Base-by-base conservation (phyloP, 805 yeast genomes). In the Barnettozyma salicaria region DNA sequence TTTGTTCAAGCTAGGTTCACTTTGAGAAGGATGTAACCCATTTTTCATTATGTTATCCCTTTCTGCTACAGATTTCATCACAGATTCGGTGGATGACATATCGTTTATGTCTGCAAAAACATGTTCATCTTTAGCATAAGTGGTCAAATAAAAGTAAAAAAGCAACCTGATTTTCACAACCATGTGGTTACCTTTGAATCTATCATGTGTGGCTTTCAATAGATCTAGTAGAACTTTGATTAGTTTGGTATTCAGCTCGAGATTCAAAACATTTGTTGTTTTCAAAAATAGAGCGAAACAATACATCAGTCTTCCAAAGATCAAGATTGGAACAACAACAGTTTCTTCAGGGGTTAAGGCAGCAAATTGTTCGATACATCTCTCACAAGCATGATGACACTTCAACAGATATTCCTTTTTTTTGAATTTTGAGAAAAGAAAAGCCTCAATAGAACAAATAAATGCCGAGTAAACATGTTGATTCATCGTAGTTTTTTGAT, bases 291-390 rank as follows among this genome's bases (percentile, higher is more conserved):
- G 39, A 2, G 59, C 56, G 49, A 54, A 54, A 19, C 51, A 47
- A 27, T 45, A 54, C 50, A 54, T 47, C 36, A 54, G 14, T 34
- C 59, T 42, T 10, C 59, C 59, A 34, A 42, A 44, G 7, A 54
- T 39, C 26, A 51, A 14, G 16, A 51, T 37, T 8, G 59, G 59
- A 2, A 50, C 34, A 8, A 14, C 24, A 19, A 43, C 45, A 19
- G 43, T 40, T 26, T 44, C 37, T 7, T 42, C 47, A 8, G 49
- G 42, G 2, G 41, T 22, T 26, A 54, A 30, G 2, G 14, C 30
- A 1, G 47, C 35, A 28, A 45, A 54, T 26, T 36, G 30, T 17
- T 42, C 41, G 12, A 52, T 34, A 16, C 49, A 41, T n/a, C 36
- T 40, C n/a, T 36, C 34, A 31, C 51, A 43, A 4, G 53, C 45